Base-by-base conservation (phyloP, 768 basidiomycete species). In the Trametes cubensis region DNA sequence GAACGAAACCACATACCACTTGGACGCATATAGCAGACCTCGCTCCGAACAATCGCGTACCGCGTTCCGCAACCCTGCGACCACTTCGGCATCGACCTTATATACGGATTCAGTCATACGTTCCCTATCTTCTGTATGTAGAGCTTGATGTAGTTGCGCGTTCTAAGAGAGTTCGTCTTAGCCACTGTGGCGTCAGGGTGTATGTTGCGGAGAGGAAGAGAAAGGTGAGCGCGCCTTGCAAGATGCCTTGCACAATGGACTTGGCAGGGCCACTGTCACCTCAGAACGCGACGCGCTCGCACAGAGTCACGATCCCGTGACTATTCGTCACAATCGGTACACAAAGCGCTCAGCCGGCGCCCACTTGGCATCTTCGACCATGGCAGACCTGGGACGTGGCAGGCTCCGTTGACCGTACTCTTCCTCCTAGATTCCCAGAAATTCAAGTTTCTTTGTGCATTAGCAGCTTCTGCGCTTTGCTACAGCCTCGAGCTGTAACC, bases 11-110 rank as follows among this genome's bases (percentile, higher is more conserved):
- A 65, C 79, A 59, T 70, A 92, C 92, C 92, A 94, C 79, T 92
- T 93, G 38, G 89, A 82, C 55, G 91, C 89, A 28, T 83, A 79
- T 17, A 78, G 73, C 42, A 94, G 75, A 2, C 91, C 89, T 72
- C 91, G 78, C 26, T 89, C 87, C 18, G 87, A 79, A 66, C 91
- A 93, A 69, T 93, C 89, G 61, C 80, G 83, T 58, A 88, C 81
- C 6, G 91, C 85, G 42, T 72, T 73, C 26, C 87, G 80, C 55
- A 94, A 70, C 23, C 85, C 85, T 20, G 75, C 73, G n/a, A 85
- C 76, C 53, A 83, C 78, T 42, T 81, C 78, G n/a, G 66, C 64
- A 68, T 88, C 83, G 51, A 86, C 77, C 30, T 58, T 59, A 54
- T 55, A 55, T 6, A 26, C 10, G 11, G 47, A 18, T 8, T 64